Percentiles rank a stretch among this genome's conserved stretches.
phyloP scores from a whole-genome alignment of 2,329 filamentous ascomycete genomes.

The Rhynchosporium graminicola region DNA sequence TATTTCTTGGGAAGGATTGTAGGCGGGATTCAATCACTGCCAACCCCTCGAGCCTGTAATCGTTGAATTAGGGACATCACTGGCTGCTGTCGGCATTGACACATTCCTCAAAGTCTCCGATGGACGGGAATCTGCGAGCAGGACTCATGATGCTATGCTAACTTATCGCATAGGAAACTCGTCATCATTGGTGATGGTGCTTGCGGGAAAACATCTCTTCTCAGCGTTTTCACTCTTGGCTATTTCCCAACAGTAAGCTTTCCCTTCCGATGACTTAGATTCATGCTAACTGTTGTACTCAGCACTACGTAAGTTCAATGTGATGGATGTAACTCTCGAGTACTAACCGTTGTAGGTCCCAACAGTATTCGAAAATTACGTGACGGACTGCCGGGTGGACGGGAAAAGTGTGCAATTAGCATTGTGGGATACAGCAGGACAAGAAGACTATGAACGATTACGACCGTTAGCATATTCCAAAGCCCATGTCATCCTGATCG shows the following conservation, averaged over 20 bases:
- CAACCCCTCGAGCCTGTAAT: neutral
- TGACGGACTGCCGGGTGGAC: slow-evolving; percentile 97
- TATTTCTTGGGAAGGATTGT: neutral
- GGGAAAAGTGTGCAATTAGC: slow-evolving; percentile 98
- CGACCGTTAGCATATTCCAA: slow-evolving; percentile 94
- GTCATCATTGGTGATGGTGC: slow-evolving; percentile 97
- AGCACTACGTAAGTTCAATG: slow-evolving; percentile 51
- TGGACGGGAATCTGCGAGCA: neutral
- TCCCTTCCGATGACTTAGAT: neutral
- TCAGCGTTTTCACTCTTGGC: slow-evolving; percentile 96
- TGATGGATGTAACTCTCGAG: slow-evolving; percentile 4
- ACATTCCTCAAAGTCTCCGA: neutral
- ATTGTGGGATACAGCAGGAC: slow-evolving; percentile 98
- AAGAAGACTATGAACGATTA: slow-evolving; percentile 97
- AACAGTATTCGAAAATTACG: slow-evolving; percentile 99
- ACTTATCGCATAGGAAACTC: slow-evolving; percentile 67
- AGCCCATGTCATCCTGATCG: slow-evolving; percentile 95
- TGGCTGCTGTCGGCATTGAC: slow-evolving; percentile 4
- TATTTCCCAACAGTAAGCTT: slow-evolving; percentile 90
- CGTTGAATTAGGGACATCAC: neutral
- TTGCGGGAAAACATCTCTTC: slow-evolving; percentile 95
- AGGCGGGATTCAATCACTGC: neutral
- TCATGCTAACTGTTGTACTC: slow-evolving; percentile 29
- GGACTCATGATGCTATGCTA: slow-evolving; percentile 2
- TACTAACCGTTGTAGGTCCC: slow-evolving; percentile 71